Percentiles rank a stretch among this genome's conserved stretches.
Evolutionary conservation across 1,139 yeast genomes (phyloP).

Genomic region (Geotrichum fermentans): DNA sequence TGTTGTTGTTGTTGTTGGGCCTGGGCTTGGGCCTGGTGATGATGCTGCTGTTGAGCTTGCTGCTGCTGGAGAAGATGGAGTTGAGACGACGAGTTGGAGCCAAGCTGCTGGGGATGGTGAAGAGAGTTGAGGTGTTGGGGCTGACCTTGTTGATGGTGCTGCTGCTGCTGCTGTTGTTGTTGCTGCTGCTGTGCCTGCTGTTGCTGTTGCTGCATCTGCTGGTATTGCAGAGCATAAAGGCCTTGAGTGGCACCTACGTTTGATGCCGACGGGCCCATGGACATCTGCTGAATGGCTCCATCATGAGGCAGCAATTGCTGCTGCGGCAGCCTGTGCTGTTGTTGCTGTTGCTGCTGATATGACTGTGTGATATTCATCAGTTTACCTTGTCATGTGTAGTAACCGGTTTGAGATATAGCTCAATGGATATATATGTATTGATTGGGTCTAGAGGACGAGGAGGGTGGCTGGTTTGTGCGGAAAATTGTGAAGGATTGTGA

Average conservation of each 20-base stretch:
- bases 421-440: background rate
- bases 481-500: background rate
- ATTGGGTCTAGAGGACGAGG: background rate
- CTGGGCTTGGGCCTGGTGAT: constrained; percentile 23
- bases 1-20: constrained; percentile 35
- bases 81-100: background rate
- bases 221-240: constrained; percentile 12
- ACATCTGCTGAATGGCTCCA: constrained; percentile 13
- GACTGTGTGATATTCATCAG: constrained; percentile 15
- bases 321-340: constrained; percentile 15
- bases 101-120: constrained; percentile 5
- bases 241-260: constrained; percentile 7
- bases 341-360: constrained; percentile 16
- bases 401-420: background rate
- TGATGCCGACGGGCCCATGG: constrained; percentile 12
- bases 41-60: background rate
- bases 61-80: constrained; percentile 1
- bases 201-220: constrained; percentile 9
- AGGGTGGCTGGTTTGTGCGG: background rate
- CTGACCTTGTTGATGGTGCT: constrained; percentile 10
- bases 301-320: constrained; percentile 15
- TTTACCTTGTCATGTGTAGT: constrained; percentile 13
- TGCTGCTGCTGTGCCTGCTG: constrained; percentile 13
- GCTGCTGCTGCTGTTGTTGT: constrained; percentile 8
- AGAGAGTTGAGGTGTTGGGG: constrained; percentile 3